Evolutionary conservation across 441 rosid genomes (phyloP), one percentile per base, ranked within the genome.

Genomic region (Pelargonium fulgidum): DNA sequence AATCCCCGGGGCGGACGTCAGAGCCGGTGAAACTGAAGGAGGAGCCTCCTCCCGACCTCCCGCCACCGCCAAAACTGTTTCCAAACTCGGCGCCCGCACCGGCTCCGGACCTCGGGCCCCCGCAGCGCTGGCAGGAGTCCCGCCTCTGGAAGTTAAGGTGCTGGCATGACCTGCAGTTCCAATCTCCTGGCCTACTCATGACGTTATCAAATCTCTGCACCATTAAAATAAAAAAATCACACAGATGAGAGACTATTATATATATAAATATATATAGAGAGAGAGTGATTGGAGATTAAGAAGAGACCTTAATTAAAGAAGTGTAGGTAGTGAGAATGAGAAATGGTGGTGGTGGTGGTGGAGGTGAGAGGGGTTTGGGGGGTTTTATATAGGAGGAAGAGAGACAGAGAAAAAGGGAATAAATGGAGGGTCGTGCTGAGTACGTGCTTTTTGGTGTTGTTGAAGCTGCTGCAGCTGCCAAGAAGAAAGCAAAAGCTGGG

Each of bases 141-240:
- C 98, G 82, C 70, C 96, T 79, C 65, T 93, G 96, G 83, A 93
- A 93, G 84, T 93, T 93, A 54, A 90, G 81, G 84, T 93, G 88
- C 72, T 80, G 87, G 81, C 98, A 93, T 12, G 87, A 81, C 71
- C 87, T 82, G 79, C 98, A 93, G 77, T 89, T 90, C 98, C 98
- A 90, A 67, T 93, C 98, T 73, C 98, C 97, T 7, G 96, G 87
- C 81, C 98, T 81, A 74, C 79, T 93, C 98, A 90, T 92, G 54
- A 71, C 7, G 2, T 1, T 26, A 1, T 3, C 4, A 4, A 33
- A 33, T 3, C 3, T 81, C 80, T 39, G 56, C 67, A 71, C 19
- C 71, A 44, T 10, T 14, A 36, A 58, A 5, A 20, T 26, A 22
- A 54, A 63, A 41, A 26, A n/a, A n/a, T 2, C n/a, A 39, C n/a